phyloP scores from a whole-genome alignment of 306 rosid genomes.

The Quillaja saponaria region DNA sequence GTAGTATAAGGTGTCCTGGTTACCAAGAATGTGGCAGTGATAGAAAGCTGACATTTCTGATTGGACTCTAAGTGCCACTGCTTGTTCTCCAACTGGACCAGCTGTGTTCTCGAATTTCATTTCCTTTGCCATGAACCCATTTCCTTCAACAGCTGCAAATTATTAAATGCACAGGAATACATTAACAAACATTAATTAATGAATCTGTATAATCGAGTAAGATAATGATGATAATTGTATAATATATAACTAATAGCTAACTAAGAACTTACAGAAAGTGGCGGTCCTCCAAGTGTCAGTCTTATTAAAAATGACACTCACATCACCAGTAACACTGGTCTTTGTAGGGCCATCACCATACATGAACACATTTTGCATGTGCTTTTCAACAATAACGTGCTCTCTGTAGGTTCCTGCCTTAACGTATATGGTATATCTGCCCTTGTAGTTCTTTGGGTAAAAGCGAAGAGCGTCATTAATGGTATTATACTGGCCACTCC shows the following conservation, averaged over 20 bases:
- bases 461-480: constrained; percentile 53
- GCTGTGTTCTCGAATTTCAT: constrained; percentile 58
- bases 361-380: constrained; percentile 41
- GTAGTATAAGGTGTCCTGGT: constrained; percentile 47
- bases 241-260: neutral
- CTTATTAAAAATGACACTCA: constrained; percentile 19
- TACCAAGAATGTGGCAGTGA: constrained; percentile 45
- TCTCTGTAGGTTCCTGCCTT: constrained; percentile 65
- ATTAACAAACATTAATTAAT: neutral
- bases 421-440: constrained; percentile 57
- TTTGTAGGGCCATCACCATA: constrained; percentile 66
- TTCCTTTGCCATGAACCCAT: constrained; percentile 32
- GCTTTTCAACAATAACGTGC: constrained; percentile 30
- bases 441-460: constrained; percentile 42
- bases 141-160: constrained; percentile 35
- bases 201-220: neutral
- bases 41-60: constrained; percentile 40
- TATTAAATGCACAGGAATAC: neutral
- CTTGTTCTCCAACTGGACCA: constrained; percentile 49
- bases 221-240: neutral
- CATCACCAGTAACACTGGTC: constrained; percentile 46
- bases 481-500: constrained; percentile 55
- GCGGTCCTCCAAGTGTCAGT: constrained; percentile 37
- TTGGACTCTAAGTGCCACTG: constrained; percentile 50
- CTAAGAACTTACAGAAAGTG: constrained; percentile 32